Conservation (phyloP, 345 rosid genomes). For the Lenwebbia sp. region DNA sequence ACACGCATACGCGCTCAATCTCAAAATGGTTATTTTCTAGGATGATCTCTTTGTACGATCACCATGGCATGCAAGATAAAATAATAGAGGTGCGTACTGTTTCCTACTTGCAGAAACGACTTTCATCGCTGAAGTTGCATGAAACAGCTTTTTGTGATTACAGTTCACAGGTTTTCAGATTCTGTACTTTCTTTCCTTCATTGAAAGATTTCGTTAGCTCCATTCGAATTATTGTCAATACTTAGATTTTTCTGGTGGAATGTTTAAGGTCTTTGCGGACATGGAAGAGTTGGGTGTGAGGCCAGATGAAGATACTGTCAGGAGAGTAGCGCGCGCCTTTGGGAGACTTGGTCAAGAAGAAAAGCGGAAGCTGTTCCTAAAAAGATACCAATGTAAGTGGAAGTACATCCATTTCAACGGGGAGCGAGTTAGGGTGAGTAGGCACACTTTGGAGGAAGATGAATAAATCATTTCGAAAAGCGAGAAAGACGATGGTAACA, state of each 20-base stretch:
- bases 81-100: slow-evolving; percentile 47
- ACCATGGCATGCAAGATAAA: slow-evolving; percentile 56
- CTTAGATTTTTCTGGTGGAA: background rate
- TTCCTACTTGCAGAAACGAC: background rate
- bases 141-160: background rate
- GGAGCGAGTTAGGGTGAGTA: slow-evolving; percentile 64
- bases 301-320: slow-evolving; percentile 69
- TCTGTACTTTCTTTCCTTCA: background rate
- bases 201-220: background rate
- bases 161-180: background rate
- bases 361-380: slow-evolving; percentile 42
- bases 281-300: slow-evolving; percentile 83
- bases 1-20: slow-evolving; percentile 58
- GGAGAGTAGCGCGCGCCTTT: slow-evolving; percentile 59
- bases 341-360: slow-evolving; percentile 49
- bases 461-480: background rate
- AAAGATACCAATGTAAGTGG: slow-evolving; percentile 46
- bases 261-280: slow-evolving; percentile 67
- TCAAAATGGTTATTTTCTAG: slow-evolving; percentile 72
- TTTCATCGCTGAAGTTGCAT: background rate
- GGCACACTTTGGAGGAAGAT: slow-evolving; percentile 22
- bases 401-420: slow-evolving; percentile 78
- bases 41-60: slow-evolving; percentile 78
- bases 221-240: background rate
- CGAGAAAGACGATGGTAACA: background rate